Conservation (phyloP, 805 yeast species). For the Zygosaccharomyces kombuchaensis region DNA sequence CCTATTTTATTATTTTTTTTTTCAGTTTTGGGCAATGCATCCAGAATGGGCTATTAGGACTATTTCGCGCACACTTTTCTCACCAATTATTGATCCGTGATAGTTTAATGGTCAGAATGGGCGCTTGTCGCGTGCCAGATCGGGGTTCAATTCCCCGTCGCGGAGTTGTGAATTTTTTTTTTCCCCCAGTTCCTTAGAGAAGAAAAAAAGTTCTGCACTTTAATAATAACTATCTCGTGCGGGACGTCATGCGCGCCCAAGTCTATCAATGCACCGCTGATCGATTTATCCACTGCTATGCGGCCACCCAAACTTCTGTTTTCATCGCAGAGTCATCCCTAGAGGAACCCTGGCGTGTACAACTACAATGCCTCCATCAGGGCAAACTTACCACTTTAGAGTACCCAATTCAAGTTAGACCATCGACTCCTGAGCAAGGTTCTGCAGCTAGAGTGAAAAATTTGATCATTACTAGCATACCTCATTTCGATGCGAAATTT, state of each 20-base stretch:
- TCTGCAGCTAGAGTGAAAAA: neutral
- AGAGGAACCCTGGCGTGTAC: constrained; percentile 4
- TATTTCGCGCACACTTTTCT: neutral
- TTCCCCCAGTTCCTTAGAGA: too few species aligned
- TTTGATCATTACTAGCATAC: constrained; percentile 8
- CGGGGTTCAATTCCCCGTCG: constrained; percentile 35
- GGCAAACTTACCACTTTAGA: neutral
- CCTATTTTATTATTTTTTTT: neutral
- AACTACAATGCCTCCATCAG: constrained; percentile 7
- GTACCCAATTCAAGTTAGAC: constrained; percentile 6
- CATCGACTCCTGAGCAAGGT: neutral
- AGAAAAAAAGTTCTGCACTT: neutral
- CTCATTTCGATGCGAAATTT: constrained; percentile 2
- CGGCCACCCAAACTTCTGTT: constrained; percentile 8
- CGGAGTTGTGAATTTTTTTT: constrained; percentile 16
- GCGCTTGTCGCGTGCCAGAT: constrained; percentile 33
- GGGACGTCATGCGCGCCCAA: neutral
- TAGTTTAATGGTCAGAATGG: constrained; percentile 30
- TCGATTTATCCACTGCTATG: constrained; percentile 14
- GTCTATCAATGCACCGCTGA: constrained; percentile 9
- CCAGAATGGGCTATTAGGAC: too few species aligned
- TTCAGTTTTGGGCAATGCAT: too few species aligned
- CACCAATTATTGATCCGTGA: constrained; percentile 18
- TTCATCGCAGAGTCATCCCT: constrained; percentile 14
- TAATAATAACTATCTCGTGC: neutral